Base-by-base conservation (phyloP, 2,329 filamentous ascomycete species). In the Fusarium sp. region DNA sequence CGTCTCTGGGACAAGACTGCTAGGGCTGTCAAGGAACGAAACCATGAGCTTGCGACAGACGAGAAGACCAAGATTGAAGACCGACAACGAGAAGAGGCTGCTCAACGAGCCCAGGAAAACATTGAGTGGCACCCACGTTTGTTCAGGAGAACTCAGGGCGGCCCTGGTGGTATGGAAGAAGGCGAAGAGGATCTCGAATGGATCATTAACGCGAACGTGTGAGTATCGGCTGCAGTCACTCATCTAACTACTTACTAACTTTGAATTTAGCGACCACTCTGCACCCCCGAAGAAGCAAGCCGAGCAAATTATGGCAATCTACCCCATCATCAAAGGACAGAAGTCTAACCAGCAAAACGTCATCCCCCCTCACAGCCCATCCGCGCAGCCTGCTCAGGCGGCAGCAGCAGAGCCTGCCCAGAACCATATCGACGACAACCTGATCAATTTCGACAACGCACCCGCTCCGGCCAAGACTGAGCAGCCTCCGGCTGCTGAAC, bases 51-150 rank as follows among this genome's bases (percentile, higher is more conserved):
- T 10, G 96, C 96, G 6, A 99, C 96, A 1, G 92, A 96, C 67
- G 95, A 97, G 76, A 99, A 99, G 83, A 94, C 92, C n/a, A 92
- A 91, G 77, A 93, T 99, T 62, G 96, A 99, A 78, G 95, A 98
- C 74, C 89, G 88, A 75, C 96, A 99, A 80, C 88, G 96, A 75
- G 91, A 94, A 67, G 95, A 97, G 76, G 94, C 96, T 3, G 91
- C 94, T 18, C 88, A 88, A 75, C 87, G 96, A 73, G 87, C 87
- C 33, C 91, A 94, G 47, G 89, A 94, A 12, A 91, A 91, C 13
- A 83, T 94, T 9, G 93, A 97, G 68, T 99, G 96, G 96, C 88
- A 89, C 34, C 95, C 96, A 1, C 89, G 90, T 67, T 85, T 98
- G 13, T 99, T 99, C 84, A 88, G 94, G 63, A 82, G 83, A 47